These are phyloP conservation scores for Coemansia sp. DNA, from an alignment of 192 early-diverging fungal species.

Conservation along the genomic window DNA sequence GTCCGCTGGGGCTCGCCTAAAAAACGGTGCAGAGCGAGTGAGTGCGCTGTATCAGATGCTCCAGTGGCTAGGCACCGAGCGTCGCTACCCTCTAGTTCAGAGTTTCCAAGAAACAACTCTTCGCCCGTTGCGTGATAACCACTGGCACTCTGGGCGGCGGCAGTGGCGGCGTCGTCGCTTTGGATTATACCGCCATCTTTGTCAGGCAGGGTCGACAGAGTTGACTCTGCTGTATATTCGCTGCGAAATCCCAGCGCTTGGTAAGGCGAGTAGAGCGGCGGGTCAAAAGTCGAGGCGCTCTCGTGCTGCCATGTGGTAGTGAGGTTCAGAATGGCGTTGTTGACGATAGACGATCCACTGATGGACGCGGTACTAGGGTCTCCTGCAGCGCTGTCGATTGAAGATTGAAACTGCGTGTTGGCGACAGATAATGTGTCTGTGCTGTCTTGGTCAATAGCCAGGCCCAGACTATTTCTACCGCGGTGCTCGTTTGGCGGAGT, in stretches of 20 bases:
- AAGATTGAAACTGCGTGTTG: neutral
- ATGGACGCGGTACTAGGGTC: neutral
- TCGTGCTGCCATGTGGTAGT: conserved; percentile 30
- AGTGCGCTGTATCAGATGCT: neutral
- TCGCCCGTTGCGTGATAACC: neutral
- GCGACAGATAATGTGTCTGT: neutral
- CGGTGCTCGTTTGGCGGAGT: neutral
- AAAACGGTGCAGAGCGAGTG: conserved; percentile 24
- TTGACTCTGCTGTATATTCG: conserved; percentile 4
- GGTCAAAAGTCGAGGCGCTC: neutral
- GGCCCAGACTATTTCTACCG: conserved; percentile 9
- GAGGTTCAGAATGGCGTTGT: conserved; percentile 48
- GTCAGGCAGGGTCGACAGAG: neutral
- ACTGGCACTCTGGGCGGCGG: neutral
- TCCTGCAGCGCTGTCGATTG: neutral
- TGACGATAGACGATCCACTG: conserved; percentile 40
- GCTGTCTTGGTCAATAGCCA: neutral
- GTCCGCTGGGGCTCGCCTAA: conserved; percentile 38
- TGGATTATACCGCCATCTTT: neutral
- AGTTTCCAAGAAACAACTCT: neutral
- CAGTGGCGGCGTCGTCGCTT: neutral
- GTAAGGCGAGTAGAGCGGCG: conserved; percentile 20
- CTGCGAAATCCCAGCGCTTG: conserved; percentile 19
- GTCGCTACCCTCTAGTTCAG: neutral
- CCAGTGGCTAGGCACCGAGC: neutral